phyloP scores from a whole-genome alignment of 2,329 filamentous ascomycete species.

The Claviceps pusilla region DNA sequence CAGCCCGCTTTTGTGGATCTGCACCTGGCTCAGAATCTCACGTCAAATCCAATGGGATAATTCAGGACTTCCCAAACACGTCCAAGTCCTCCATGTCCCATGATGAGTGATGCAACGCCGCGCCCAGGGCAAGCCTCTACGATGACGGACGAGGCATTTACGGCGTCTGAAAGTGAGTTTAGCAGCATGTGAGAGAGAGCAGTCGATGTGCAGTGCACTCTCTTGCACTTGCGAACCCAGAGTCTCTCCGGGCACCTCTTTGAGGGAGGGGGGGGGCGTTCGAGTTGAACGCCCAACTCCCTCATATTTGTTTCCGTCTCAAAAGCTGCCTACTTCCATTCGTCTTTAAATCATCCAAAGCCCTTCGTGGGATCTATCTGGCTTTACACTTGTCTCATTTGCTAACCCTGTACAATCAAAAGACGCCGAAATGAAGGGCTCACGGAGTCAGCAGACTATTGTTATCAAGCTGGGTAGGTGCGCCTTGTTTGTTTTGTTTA shows the following conservation, averaged over 20 bases:
- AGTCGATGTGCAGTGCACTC: slow-evolving; percentile 1
- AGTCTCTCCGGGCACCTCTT: neutral
- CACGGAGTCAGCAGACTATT: slow-evolving; percentile 35
- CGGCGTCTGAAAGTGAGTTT: slow-evolving; percentile 6
- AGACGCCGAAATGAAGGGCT: slow-evolving; percentile 45
- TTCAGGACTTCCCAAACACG: slow-evolving; percentile 1
- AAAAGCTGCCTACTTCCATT: slow-evolving; percentile 2
- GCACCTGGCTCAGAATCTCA: slow-evolving; percentile 2
- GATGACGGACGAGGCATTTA: slow-evolving; percentile 10
- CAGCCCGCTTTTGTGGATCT: slow-evolving; percentile 4
- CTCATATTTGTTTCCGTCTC: neutral
- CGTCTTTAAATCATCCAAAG: neutral
- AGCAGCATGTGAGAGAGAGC: neutral
- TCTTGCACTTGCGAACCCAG: neutral
- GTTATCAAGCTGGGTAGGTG: slow-evolving; percentile 74
- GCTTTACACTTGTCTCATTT: neutral
- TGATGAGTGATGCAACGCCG: slow-evolving; percentile 2
- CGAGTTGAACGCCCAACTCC: too few species aligned
- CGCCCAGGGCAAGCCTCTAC: slow-evolving; percentile 4
- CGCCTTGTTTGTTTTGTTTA: neutral
- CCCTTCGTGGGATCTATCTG: slow-evolving; percentile 3
- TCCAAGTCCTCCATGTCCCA: slow-evolving; percentile 2
- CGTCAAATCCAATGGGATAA: slow-evolving; percentile 5
- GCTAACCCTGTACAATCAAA: slow-evolving; percentile 10
- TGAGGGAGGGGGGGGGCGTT: neutral